A percentile compares a stretch with the other conserved stretches of the same genome.
Evolutionary conservation across 2,329 filamentous ascomycete genomes (phyloP).

Genomic region (Scolecobasidium constrictum): DNA sequence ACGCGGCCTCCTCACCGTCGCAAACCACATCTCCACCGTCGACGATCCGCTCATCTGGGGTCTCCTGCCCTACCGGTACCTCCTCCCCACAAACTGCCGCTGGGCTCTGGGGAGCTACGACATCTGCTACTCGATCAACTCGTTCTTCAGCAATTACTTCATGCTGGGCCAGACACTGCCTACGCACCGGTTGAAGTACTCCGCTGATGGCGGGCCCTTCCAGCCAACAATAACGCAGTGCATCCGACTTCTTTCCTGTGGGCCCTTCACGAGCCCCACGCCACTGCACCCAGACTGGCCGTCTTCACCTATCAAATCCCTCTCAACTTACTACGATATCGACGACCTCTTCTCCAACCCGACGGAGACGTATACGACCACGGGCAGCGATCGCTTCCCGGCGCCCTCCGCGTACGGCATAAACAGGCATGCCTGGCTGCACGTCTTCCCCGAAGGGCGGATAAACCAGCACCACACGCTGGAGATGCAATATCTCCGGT

Average conservation of each 20-base stretch:
- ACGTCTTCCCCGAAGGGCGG: conserved; percentile 91
- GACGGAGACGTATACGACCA: conserved; percentile 53
- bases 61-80: conserved; percentile 63
- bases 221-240: conserved; percentile 82
- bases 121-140: conserved; percentile 73
- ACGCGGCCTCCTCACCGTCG: conserved; percentile 78
- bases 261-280: conserved; percentile 31
- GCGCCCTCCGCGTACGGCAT: conserved; percentile 60
- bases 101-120: conserved; percentile 91
- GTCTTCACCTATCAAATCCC: conserved; percentile 9
- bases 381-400: conserved; percentile 52
- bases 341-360: conserved; percentile 47
- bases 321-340: too few species aligned
- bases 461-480: conserved; percentile 76
- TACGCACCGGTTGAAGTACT: conserved; percentile 72
- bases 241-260: conserved; percentile 65
- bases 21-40: too few species aligned
- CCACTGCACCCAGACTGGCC: conserved; percentile 13
- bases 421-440: conserved; percentile 73
- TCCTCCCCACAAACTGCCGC: conserved; percentile 62
- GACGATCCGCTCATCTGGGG: conserved; percentile 96
- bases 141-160: conserved; percentile 67
- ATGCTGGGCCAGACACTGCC: conserved; percentile 80
- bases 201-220: conserved; percentile 69
- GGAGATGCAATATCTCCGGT: conserved; percentile 93